Conservation (phyloP, 1,139 yeast species). For the Candida pseudoviswanathii region DNA sequence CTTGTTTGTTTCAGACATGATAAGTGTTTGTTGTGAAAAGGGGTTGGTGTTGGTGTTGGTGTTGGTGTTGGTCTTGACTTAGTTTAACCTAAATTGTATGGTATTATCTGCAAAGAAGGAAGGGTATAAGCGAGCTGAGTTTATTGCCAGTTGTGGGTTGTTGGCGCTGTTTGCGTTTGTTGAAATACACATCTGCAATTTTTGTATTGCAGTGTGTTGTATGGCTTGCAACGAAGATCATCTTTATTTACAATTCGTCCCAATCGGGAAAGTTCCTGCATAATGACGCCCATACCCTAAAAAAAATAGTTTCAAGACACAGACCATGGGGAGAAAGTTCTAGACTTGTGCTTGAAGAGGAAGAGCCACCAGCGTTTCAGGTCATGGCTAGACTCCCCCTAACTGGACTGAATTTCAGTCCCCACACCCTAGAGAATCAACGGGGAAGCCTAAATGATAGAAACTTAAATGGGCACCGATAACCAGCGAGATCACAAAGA, state of each 20-base stretch:
- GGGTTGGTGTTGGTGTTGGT: neutral
- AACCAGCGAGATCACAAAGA: no score
- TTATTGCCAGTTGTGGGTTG: neutral
- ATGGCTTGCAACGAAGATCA: neutral
- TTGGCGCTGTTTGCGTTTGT: neutral
- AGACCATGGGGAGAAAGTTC: neutral
- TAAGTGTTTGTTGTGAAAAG: neutral
- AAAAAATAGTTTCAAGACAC: neutral
- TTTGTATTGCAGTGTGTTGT: neutral
- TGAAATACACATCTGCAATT: neutral
- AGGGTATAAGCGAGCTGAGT: neutral
- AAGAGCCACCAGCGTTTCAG: no score
- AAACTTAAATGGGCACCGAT: no score
- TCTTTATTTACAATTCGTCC: conserved; percentile 3
- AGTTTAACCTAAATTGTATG: neutral
- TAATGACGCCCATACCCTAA: neutral
- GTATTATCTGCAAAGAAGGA: neutral
- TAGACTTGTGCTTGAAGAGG: neutral
- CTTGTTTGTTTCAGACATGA: conserved; percentile 5
- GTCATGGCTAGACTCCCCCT: no score
- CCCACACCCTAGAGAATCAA: no score
- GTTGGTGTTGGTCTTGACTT: neutral
- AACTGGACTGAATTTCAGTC: no score
- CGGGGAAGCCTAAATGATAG: no score
- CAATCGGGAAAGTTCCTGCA: neutral